Percentiles rank a stretch among this genome's conserved stretches.
phyloP scores from a whole-genome alignment of 176 grass and related monocot genomes.

The Sorghum bicolor region Sorghum_bicolor_NCBIv3 NC_012874.2:71708001-71708500 shows the following conservation, averaged over 20 bases:
- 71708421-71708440: conserved; percentile 52
- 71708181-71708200: neutral
- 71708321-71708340: neutral
- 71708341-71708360: conserved; percentile 34
- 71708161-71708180: conserved; percentile 7
- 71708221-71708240: conserved; percentile 11
- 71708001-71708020: conserved; percentile 43
- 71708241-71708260: conserved; percentile 50
- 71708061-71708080: conserved; percentile 31
- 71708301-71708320: neutral
- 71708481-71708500: conserved; percentile 15
- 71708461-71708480: conserved; percentile 18
- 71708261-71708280: conserved; percentile 40
- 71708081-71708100: conserved; percentile 19
- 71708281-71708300: neutral
- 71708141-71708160: neutral
- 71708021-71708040: conserved; percentile 18
- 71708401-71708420: conserved; percentile 21
- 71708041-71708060: conserved; percentile 29
- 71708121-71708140: neutral
- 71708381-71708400: conserved; percentile 34
- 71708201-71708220: conserved; percentile 9
- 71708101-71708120: neutral
- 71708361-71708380: conserved; percentile 15
- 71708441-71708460: neutral